A percentile compares a stretch with the other conserved stretches of the same genome.
phyloP scores from a whole-genome alignment of 768 basidiomycete species.

The Suillus ampliporus region DNA sequence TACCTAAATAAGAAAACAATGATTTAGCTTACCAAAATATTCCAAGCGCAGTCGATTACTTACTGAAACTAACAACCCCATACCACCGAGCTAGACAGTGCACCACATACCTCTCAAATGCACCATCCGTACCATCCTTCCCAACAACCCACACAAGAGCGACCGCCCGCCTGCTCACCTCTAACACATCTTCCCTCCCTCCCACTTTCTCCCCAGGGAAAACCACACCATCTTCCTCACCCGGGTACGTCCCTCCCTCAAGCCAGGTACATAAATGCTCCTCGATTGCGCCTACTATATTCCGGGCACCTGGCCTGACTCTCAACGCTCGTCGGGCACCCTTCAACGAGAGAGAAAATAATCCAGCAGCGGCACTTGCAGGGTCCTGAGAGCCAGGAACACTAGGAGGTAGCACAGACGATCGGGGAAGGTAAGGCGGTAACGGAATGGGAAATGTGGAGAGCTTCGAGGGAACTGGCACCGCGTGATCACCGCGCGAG shows the following conservation, averaged over 20 bases:
- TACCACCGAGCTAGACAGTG: slow-evolving; percentile 85
- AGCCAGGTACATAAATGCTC: slow-evolving; percentile 69
- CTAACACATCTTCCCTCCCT: slow-evolving; percentile 58
- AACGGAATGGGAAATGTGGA: slow-evolving; percentile 81
- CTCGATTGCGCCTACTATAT: slow-evolving; percentile 74
- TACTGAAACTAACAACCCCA: slow-evolving; percentile 82
- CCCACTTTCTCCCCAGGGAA: slow-evolving; percentile 56
- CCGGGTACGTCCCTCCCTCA: slow-evolving; percentile 58
- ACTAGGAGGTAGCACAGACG: slow-evolving; percentile 53
- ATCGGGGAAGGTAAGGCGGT: slow-evolving; percentile 71
- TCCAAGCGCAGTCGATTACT: slow-evolving; percentile 29
- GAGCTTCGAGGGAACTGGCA: slow-evolving; percentile 48
- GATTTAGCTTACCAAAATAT: not conserved
- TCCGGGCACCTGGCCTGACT: slow-evolving; percentile 53
- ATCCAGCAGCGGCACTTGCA: slow-evolving; percentile 67
- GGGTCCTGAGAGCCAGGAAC: slow-evolving; percentile 49
- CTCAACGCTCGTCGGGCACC: slow-evolving; percentile 76
- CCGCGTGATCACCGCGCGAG: slow-evolving; percentile 56
- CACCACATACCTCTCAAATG: slow-evolving; percentile 80
- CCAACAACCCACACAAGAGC: slow-evolving; percentile 75
- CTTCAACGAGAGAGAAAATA: slow-evolving; percentile 77
- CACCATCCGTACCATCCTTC: slow-evolving; percentile 48
- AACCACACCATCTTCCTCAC: slow-evolving; percentile 48
- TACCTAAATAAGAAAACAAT: slow-evolving; percentile 37
- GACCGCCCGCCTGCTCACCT: slow-evolving; percentile 67